These are phyloP conservation scores for Magnolia sinica DNA, from an alignment of 164 flowering plant genomes.

Conservation along the genomic window DNA sequence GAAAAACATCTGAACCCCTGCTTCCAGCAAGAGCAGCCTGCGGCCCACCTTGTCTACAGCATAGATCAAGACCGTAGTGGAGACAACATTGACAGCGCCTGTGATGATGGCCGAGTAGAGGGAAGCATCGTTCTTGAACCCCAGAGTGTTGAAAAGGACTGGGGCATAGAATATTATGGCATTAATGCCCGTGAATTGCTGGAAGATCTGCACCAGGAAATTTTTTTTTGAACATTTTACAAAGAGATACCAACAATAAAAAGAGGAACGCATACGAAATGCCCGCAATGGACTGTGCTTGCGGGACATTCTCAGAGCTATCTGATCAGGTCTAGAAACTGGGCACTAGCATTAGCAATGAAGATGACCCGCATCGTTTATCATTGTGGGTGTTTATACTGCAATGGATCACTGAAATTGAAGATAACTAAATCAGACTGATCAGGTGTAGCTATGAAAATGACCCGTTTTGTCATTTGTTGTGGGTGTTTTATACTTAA, in stretches of 20 bases:
- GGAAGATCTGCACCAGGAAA: constrained; percentile 62
- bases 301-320: no score
- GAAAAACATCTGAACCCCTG: constrained; percentile 89
- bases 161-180: constrained; percentile 98
- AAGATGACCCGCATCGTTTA: no score
- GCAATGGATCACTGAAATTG: no score
- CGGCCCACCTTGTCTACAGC: constrained; percentile 88
- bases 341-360: no score
- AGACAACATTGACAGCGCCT: constrained; percentile 82
- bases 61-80: constrained; percentile 84
- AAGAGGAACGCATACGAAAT: no score
- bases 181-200: constrained; percentile 90
- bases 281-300: no score
- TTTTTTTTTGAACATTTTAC: background rate
- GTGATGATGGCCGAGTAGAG: constrained; percentile 86
- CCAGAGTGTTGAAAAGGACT: constrained; percentile 73
- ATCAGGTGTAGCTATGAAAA: no score
- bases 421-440: no score
- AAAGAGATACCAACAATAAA: background rate
- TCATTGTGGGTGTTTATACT: background rate
- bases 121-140: constrained; percentile 65
- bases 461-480: no score
- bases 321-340: no score
- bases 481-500: no score
- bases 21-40: constrained; percentile 69